Conservation (phyloP, 441 rosid genomes). For the Cnidoscolus chayamansa region DNA sequence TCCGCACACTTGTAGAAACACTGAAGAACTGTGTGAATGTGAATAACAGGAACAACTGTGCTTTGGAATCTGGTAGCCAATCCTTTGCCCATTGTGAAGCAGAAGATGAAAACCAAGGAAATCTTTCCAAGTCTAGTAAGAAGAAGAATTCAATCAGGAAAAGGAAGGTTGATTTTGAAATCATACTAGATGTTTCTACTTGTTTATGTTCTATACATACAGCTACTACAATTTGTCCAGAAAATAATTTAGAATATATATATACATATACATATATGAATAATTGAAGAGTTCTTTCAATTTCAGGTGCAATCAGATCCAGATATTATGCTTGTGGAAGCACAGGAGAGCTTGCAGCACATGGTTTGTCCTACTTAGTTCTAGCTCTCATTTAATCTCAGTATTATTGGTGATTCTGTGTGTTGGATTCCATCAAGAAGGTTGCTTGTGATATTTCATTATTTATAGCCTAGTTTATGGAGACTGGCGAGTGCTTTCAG, state of each 20-base stretch:
- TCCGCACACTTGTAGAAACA: slow-evolving; percentile 61
- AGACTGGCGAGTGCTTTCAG: too few relatives aligned
- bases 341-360: slow-evolving; percentile 66
- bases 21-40: slow-evolving; percentile 53
- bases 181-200: slow-evolving; percentile 13
- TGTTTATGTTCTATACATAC: slow-evolving; percentile 11
- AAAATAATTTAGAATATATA: neutral
- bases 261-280: too few relatives aligned
- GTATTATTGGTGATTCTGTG: neutral
- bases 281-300: slow-evolving; percentile 20
- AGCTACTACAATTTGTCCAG: slow-evolving; percentile 3
- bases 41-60: slow-evolving; percentile 56
- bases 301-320: slow-evolving; percentile 60
- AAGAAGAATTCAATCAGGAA: slow-evolving; percentile 78
- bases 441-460: neutral
- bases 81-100: slow-evolving; percentile 48
- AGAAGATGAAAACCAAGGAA: slow-evolving; percentile 62
- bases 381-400: neutral
- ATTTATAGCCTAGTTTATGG: neutral
- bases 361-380: slow-evolving; percentile 50
- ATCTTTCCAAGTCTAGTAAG: slow-evolving; percentile 52
- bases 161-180: slow-evolving; percentile 57
- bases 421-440: neutral
- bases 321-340: slow-evolving; percentile 56
- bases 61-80: slow-evolving; percentile 47